Conservation (phyloP, 345 rosid genomes). For the Heritiera littoralis region DNA sequence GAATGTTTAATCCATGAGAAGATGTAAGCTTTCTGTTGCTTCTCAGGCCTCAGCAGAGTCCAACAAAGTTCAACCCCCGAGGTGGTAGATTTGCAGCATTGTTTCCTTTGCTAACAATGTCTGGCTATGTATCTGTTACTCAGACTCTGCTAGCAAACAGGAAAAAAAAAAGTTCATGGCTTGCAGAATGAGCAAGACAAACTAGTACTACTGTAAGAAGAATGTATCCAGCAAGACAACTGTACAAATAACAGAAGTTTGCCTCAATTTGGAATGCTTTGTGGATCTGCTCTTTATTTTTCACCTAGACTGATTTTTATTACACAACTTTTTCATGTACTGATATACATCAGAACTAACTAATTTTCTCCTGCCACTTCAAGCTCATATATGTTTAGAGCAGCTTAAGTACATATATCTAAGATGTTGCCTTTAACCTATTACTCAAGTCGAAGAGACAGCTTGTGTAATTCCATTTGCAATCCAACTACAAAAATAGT, state of each 20-base stretch:
- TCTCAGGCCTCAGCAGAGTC: not conserved
- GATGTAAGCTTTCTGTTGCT: not conserved
- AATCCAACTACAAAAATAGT: not conserved
- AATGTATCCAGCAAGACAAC: not conserved
- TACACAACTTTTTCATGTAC: not conserved
- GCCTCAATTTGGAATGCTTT: not conserved
- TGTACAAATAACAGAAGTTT: not conserved
- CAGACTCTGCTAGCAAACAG: not conserved
- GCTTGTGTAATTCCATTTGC: not conserved
- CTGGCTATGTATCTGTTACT: not conserved
- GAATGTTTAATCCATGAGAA: not conserved
- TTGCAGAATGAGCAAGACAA: not conserved
- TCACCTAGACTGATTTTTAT: not conserved
- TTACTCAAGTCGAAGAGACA: not conserved
- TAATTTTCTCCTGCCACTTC: not conserved
- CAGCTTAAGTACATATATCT: not conserved
- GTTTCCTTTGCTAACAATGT: slow-evolving; percentile 14
- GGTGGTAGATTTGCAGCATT: not conserved
- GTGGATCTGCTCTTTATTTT: not conserved
- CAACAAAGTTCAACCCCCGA: not conserved
- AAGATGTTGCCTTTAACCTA: not conserved
- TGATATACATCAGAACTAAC: not conserved
- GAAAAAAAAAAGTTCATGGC: not conserved
- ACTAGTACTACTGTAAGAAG: not conserved
- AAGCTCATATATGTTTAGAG: not conserved